Base-by-base conservation (phyloP, 768 basidiomycete genomes). In the Tricholoma saponaceum region DNA sequence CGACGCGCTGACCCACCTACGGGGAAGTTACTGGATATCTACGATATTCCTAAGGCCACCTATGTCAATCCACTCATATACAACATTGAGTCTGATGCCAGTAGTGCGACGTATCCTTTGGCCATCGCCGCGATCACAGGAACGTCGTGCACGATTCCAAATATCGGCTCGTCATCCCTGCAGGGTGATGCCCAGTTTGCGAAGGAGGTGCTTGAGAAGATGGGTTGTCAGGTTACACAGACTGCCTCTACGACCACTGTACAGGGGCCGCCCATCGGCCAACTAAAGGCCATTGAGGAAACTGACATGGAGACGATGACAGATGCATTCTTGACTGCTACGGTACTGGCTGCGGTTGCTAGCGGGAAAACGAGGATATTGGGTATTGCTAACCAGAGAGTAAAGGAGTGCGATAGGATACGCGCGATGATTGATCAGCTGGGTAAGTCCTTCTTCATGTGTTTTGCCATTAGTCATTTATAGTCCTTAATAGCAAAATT, bases 271-370 rank as follows among this genome's bases (percentile, higher is more conserved):
- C 87, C 90, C 0, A 72, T 85, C 12, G 92, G 94, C 0, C 77
- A 85, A 63, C 80, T 99, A 51, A 86, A 86, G 62, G 90, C 90
- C 1, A 80, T 97, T 51, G 91, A 90, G 52, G 82, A 87, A 64
- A 85, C 98, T 20, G 93, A 98, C 69, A 98, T 98, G 97, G 94
- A 97, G 72, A 87, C 89, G n/a, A 98, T 99, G 97, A 99, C 97
- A 6, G 97, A 99, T 70, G 97, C 96, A 20, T 99, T 99, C 78
- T 81, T 98, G 75, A 98, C 95, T 2, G 96, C 97, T 8, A 90
- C 86, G 10, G 95, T 89, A 7, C 76, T 99, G 18, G 95, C 93
- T 53, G 96, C 97, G 55, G 90, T 97, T 20, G 76, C 85, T 0
- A 70, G 71, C 39, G 85, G 83, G 9, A 83, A 84, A 61, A 89